Percentiles rank a stretch among this genome's conserved stretches.
Evolutionary conservation across 371 early-diverging fungal genomes (phyloP).

Genomic region (Rhizopus stolonifer): DNA sequence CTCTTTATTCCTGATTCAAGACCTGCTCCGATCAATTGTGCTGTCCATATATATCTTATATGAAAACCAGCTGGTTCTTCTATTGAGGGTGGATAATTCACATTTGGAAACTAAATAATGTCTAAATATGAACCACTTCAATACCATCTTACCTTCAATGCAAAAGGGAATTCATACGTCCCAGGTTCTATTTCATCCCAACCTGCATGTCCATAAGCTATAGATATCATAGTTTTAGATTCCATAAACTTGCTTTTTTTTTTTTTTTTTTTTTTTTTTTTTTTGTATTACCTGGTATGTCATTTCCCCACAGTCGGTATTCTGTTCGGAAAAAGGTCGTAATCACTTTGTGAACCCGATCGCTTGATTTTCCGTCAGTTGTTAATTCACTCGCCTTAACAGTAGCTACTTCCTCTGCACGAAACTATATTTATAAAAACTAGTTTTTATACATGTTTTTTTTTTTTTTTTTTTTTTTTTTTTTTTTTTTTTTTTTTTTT

Average conservation of each 20-base stretch:
- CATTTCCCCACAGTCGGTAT: conserved; percentile 37
- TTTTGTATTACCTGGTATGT: conserved; percentile 24
- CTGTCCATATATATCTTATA: conserved; percentile 55
- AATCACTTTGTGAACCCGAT: conserved; percentile 33
- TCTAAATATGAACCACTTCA: not conserved
- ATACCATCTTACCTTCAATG: conserved; percentile 60
- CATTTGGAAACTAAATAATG: conserved; percentile 47
- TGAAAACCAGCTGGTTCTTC: conserved; percentile 49
- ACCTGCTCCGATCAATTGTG: conserved; percentile 55
- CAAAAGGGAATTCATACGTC: conserved; percentile 57
- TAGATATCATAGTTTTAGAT: no score
- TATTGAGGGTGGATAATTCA: conserved; percentile 51
- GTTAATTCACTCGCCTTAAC: conserved; percentile 24
- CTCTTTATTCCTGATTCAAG: conserved; percentile 47
- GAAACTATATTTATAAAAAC: conserved; percentile 27
- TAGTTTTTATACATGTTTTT: no score
- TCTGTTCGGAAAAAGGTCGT: conserved; percentile 39
- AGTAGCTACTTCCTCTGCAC: conserved; percentile 41
- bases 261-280: no score
- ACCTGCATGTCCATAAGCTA: conserved; percentile 48
- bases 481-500: no score
- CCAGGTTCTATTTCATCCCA: conserved; percentile 60
- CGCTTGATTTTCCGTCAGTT: conserved; percentile 17
- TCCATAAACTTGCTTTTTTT: no score
- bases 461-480: no score